Base-by-base conservation (phyloP, 306 rosid species). In the Casuarina equisetifolia region DNA sequence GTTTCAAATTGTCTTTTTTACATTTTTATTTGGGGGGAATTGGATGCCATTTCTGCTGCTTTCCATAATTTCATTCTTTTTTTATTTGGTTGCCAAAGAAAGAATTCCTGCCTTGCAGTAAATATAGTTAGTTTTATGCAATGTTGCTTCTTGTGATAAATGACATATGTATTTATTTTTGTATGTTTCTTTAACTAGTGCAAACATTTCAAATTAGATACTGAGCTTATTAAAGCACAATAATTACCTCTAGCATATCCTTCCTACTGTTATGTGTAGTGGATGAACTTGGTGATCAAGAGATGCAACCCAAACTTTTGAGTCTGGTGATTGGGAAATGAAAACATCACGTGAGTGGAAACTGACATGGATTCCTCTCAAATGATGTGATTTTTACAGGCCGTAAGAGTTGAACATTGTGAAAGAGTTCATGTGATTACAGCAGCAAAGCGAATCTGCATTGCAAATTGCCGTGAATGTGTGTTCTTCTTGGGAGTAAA, bases 381-480 rank as follows among this genome's bases (percentile, higher is more conserved):
- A 64, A 43, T 76, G 49, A 38, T 36, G n/a, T 68, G n/a, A 58
- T 35, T 66, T 80, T 90, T 74, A 73, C 94, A 96, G 99, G 99
- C 99, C 72, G 93, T 96, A 32, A 90, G 93, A 89, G 89, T 96
- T 61, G 99, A 96, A 74, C 99, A 96, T 76, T 96, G 99, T 82
- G 99, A 96, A 87, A 89, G 99, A 83, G 99, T 90, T 84, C 99
- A 96, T 86, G 95, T 96, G 76, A 87, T 96, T 67, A 92, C 92
- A 73, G 97, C 93, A 48, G 85, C 99, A 52, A 92, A 96, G 76
- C 91, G 88, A 74, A 88, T 96, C 83, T 91, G 98, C 84, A 93
- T 96, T 85, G 98, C 99, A 58, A 96, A 96, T 82, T 92, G 99
- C 76, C 97, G 99, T 5, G 98, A 93, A 87, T 93, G 98, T 81